Conservation (phyloP, 345 rosid genomes). For the Eucalyptus cladocalyx region DNA sequence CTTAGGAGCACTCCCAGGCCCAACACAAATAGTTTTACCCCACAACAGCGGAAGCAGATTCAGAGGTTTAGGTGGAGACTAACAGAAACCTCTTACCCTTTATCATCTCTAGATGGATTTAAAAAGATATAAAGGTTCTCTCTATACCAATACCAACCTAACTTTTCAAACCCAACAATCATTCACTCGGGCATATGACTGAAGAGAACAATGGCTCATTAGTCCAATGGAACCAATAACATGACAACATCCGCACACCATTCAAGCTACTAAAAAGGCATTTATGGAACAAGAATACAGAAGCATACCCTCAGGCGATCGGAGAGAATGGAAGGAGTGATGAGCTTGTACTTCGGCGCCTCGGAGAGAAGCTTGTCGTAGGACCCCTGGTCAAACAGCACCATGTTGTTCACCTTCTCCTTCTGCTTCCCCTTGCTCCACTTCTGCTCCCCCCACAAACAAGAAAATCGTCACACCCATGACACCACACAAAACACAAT, state of each 20-base stretch:
- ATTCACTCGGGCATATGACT: neutral
- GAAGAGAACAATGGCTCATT: neutral
- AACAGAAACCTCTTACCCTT: neutral
- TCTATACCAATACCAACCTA: neutral
- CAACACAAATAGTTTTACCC: too few species aligned
- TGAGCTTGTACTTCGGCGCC: conserved; percentile 38
- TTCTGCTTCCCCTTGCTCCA: conserved; percentile 50
- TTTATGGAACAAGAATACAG: neutral
- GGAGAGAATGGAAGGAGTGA: conserved; percentile 34
- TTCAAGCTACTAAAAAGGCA: neutral
- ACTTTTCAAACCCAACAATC: neutral
- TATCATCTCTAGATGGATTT: neutral
- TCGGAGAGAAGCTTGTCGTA: conserved; percentile 36
- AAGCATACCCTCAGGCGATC: conserved; percentile 38
- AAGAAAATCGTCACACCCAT: neutral
- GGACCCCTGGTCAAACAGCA: conserved; percentile 38
- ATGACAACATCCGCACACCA: neutral
- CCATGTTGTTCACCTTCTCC: conserved; percentile 57
- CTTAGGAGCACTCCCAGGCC: too few species aligned
- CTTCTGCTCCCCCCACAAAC: conserved; percentile 12
- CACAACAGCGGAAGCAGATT: too few species aligned
- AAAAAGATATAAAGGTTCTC: neutral
- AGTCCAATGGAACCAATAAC: neutral
- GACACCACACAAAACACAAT: neutral
- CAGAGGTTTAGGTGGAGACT: neutral